Evolutionary conservation across 805 yeast species (phyloP), one percentile per base, ranked within the genome.

Genomic region (Yamadazyma takamatsuzukensis): DNA sequence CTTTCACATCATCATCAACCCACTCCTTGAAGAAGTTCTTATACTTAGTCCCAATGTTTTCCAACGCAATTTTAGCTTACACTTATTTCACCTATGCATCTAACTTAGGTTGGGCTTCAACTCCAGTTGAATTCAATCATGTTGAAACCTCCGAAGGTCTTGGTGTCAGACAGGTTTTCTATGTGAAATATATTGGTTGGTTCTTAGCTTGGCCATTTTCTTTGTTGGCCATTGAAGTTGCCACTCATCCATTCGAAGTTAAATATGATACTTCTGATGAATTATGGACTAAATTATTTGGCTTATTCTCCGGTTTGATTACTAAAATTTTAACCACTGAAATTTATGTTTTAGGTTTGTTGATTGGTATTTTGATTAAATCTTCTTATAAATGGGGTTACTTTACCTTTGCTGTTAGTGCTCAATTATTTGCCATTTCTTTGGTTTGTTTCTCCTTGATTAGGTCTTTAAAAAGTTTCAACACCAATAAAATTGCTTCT

Each of bases 311-410:
- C n/a, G 59, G 63, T 14, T 56, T 69, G 39, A 48, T 68, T 29
- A 47, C 70, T 12, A 72, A 72, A 45, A 42, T 67, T n/a, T 46
- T 65, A 18, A 57, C 68, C n/a, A 54, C 61, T 28, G 74, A 64
- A 49, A 64, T 72, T 14, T 71, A 64, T 48, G 75, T 77, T 24
- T 61, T 79, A 32, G 69, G 75, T 26, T 60, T 74, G 25, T 65
- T 79, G 52, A 68, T 79, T 48, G 84, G 83, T 47, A 39, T 72
- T 14, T 59, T 79, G 42, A 72, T 79, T 38, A 42, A 51, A 21
- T 68, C 81, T 6, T 56, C 74, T 27, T 79, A 79, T 56, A 79
- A 75, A 53, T 79, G 83, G 83, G 86, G 85, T 51, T 78, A 74
- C 62, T 79, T 73, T 56, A 68, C 74, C 5, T 74, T 79, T 52